Conservation (phyloP, 352 stramenopile species). For the Aphanomyces stellatus region DNA sequence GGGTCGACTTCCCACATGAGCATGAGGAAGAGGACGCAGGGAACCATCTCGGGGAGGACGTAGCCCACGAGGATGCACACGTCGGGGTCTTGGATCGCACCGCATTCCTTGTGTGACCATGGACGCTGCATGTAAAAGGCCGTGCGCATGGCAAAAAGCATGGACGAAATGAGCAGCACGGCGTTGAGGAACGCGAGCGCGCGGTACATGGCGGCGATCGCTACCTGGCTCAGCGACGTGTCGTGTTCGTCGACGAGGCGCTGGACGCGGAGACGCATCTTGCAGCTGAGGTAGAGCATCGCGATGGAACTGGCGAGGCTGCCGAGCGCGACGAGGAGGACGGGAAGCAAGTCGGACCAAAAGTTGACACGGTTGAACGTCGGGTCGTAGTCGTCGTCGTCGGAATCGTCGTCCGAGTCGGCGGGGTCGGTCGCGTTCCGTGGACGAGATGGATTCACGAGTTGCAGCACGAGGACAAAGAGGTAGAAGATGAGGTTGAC, state of each 20-base stretch:
- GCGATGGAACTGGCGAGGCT: slow-evolving; percentile 59
- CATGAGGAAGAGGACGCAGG: slow-evolving; percentile 63
- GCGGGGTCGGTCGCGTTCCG: too few relatives aligned
- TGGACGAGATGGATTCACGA: slow-evolving; percentile 48
- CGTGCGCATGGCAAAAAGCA: slow-evolving; percentile 57
- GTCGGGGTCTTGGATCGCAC: slow-evolving; percentile 46
- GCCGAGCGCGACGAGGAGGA: slow-evolving; percentile 56
- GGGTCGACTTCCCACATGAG: slow-evolving; percentile 84
- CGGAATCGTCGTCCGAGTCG: slow-evolving; percentile 10
- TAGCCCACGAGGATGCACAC: slow-evolving; percentile 68
- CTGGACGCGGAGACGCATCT: slow-evolving; percentile 56
- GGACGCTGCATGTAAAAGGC: slow-evolving; percentile 76
- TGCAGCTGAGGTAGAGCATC: slow-evolving; percentile 69
- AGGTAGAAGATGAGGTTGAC: slow-evolving; percentile 71
- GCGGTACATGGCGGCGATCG: slow-evolving; percentile 31
- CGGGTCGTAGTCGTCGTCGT: too few relatives aligned
- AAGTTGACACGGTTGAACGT: slow-evolving; percentile 14
- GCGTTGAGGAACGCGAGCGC: slow-evolving; percentile 61
- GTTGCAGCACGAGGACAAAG: slow-evolving; percentile 35
- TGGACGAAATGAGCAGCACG: slow-evolving; percentile 58
- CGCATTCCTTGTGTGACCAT: slow-evolving; percentile 65
- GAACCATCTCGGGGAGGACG: slow-evolving; percentile 57
- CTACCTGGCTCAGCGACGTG: background rate
- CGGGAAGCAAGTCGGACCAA: slow-evolving; percentile 47
- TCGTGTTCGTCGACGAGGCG: slow-evolving; percentile 29